A percentile compares a stretch with the other conserved stretches of the same genome.
Evolutionary conservation across 2,329 filamentous ascomycete genomes (phyloP).

Genomic region (Trichophyton simii): DNA sequence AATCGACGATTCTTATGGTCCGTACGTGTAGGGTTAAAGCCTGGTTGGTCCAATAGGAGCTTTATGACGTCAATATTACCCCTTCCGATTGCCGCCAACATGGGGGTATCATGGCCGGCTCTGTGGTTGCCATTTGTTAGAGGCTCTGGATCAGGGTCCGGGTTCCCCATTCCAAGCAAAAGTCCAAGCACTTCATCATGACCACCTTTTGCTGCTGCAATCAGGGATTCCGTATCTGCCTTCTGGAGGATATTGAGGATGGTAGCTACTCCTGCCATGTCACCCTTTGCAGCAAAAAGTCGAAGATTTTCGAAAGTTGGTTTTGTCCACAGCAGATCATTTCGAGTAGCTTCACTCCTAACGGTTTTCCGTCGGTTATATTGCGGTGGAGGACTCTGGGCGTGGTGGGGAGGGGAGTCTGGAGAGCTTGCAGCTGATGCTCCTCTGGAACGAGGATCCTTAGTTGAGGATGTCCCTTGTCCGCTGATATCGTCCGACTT

Average conservation of each 20-base stretch:
- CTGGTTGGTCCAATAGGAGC: slow-evolving; percentile 60
- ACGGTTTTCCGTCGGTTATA: slow-evolving; percentile 33
- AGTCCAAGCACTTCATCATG: slow-evolving; percentile 80
- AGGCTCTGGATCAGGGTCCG: slow-evolving; percentile 57
- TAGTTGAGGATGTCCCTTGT: slow-evolving; percentile 18
- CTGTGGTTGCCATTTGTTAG: slow-evolving; percentile 41
- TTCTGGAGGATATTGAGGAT: slow-evolving; percentile 40
- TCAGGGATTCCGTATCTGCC: slow-evolving; percentile 72
- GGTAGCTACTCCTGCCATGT: slow-evolving; percentile 37
- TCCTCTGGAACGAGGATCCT: slow-evolving; percentile 30
- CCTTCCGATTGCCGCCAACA: slow-evolving; percentile 86
- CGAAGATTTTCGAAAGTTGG: slow-evolving; percentile 39
- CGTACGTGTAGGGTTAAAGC: slow-evolving; percentile 68
- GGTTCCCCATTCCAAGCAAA: slow-evolving; percentile 53
- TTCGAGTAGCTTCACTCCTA: slow-evolving; percentile 38
- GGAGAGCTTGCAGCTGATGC: slow-evolving; percentile 35
- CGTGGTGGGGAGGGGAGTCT: slow-evolving; percentile 28
- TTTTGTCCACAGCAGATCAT: slow-evolving; percentile 40
- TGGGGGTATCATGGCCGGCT: slow-evolving; percentile 72
- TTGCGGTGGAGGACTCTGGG: slow-evolving; percentile 29
- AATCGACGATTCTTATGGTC: slow-evolving; percentile 68
- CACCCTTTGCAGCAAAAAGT: slow-evolving; percentile 38
- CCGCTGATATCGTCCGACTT: slow-evolving; percentile 32
- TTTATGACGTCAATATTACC: slow-evolving; percentile 74
- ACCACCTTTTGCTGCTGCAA: slow-evolving; percentile 81